Percentiles rank a stretch among this genome's conserved stretches.
Conservation (phyloP, 1,139 yeast genomes). For the Yamadazyma oceani region DNA sequence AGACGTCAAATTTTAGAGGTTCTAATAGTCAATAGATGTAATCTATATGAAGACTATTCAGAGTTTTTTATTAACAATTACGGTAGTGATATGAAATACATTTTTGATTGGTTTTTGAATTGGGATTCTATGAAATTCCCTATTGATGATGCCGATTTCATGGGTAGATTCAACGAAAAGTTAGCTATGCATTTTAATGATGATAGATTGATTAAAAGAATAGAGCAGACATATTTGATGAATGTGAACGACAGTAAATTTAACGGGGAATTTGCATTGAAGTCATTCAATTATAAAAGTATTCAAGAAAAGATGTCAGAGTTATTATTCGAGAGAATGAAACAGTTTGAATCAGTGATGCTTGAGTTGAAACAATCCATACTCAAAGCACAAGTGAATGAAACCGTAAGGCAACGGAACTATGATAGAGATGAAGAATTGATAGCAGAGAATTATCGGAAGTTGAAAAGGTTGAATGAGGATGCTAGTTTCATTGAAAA, state of each 20-base stretch:
- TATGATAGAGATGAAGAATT: conserved; percentile 50
- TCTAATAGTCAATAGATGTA: conserved; percentile 30
- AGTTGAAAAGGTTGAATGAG: conserved; percentile 49
- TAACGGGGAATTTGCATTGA: conserved; percentile 14
- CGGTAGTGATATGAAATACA: conserved; percentile 27
- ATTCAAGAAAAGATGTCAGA: conserved; percentile 40
- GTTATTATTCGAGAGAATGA: conserved; percentile 36
- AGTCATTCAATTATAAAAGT: conserved; percentile 34
- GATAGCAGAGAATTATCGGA: conserved; percentile 50
- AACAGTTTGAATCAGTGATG: conserved; percentile 29
- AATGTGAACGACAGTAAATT: conserved; percentile 8
- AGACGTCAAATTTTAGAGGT: conserved; percentile 31
- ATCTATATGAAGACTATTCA: conserved; percentile 17
- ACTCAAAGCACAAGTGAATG: conserved; percentile 35
- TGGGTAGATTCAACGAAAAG: conserved; percentile 24
- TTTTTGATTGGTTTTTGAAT: conserved; percentile 28
- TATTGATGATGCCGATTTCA: conserved; percentile 13
- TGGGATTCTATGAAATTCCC: conserved; percentile 22
- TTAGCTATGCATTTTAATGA: conserved; percentile 24
- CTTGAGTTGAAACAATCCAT: conserved; percentile 27
- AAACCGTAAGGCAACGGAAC: conserved; percentile 49
- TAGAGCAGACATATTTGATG: conserved; percentile 14
- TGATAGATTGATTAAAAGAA: conserved; percentile 25
- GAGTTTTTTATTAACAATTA: conserved; percentile 28
- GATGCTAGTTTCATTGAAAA: conserved; percentile 47